Evolutionary conservation across 1,284 basidiomycete species (phyloP), one percentile per base, ranked within the genome.

Genomic region (Somion occarium): DNA sequence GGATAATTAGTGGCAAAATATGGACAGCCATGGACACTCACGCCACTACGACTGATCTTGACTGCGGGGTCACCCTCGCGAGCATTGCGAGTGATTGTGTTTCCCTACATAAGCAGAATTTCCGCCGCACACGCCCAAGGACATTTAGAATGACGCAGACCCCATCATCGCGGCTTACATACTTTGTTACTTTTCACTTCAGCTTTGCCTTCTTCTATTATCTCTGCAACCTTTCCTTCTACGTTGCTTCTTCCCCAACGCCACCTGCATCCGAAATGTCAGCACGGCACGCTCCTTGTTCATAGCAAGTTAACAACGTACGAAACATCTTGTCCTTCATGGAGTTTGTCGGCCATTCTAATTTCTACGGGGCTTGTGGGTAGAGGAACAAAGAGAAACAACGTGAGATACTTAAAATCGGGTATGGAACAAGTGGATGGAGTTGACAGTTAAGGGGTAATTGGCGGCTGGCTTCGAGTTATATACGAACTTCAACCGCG

Each of bases 151-250:
- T n/a, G n/a, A n/a, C n/a, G n/a, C n/a, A n/a, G n/a, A 30, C 2
- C 18, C 5, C 3, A 7, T 18, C 26, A 19, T 46, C 22, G 25
- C 11, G 27, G 20, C 7, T 3, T 15, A 54, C 61, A 13, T 20
- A 68, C 70, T 65, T 75, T 73, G 41, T 69, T 67, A 49, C 68
- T 73, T 13, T 65, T 70, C 23, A 73, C 67, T 56, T 68, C 50
- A 1, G 64, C 69, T 48, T 63, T 64, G 2, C 69, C 71, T 30
- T 73, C 65, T 46, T 64, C 59, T 23, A 73, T 65, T 42, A 71
- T 62, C 49, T 64, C 64, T 2, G 53, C 57, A 2, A 73, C 57
- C 46, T 54, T 62, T 1, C 70, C 68, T 1, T 54, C 49, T 1
- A 59, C 55, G 25, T 57, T 61, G 3, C 65, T 65, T 7, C 58